Base-by-base conservation (phyloP, 169 alveolate genomes). In the Plasmodium sp. region DNA sequence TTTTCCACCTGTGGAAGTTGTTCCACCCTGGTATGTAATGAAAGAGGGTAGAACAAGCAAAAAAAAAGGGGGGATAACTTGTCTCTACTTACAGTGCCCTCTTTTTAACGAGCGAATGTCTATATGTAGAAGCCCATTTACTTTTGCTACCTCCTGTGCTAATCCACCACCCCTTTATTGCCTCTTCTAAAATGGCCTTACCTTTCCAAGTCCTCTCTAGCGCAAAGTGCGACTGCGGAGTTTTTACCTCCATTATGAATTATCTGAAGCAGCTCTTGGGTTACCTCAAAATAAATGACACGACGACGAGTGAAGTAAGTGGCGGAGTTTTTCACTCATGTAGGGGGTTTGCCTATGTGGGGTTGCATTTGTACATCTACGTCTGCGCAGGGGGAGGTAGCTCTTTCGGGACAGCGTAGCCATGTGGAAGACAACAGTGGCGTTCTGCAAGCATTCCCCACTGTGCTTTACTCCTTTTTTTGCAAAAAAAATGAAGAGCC, bases 1-100 rank as follows among this genome's bases (percentile, higher is more conserved):
- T 91, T 91, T 91, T 41, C 39, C 92, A 91, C 80, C 51, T 91
- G 39, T 91, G 95, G 95, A 91, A 72, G 16, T 39, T 91, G 33
- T 91, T 91, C 48, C 74, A 33, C 33, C 95, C 95, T n/a, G 92
- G 95, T 91, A 62, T 14, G 43, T 54, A 79, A 88, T 51, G 77
- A 67, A 77, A 2, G 41, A 10, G 80, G 43, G 62, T 79, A 54
- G 81, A 43, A 33, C 39, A 74, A 27, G 31, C n/a, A n/a, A 56
- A 83, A 58, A n/a, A 56, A 83, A 58, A 83, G 48, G 22, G 14
- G 14, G 27, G 22, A 54, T 34, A 85, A 14, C 31, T 9, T 14
- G 39, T 33, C 74, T 39, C 18, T 36, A 22, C 62, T 36, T 58
- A 10, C 56, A 62, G 18, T 58, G 12, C 58, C 10, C 72, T 34